Evolutionary conservation across 768 basidiomycete genomes (phyloP), one percentile per base, ranked within the genome.

Genomic region (Phlebiopsis flavidoalba): DNA sequence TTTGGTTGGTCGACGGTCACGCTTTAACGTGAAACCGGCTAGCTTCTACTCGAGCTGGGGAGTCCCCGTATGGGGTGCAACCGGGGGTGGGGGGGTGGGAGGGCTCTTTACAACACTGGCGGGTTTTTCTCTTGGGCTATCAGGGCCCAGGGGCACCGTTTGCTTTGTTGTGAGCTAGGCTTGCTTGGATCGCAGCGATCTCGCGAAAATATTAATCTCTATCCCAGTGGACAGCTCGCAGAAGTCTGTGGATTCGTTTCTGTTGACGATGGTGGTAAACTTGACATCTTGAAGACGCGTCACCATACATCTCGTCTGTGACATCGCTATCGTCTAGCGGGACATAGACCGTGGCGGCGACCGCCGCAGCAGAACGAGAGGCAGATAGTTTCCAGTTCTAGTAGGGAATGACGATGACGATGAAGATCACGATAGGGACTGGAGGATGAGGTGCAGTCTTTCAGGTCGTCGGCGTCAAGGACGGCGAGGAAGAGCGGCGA

Each of bases 111-210:
- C 97, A 54, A 82, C 87, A 8, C 65, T 90, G 12, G 87, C 88
- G 7, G 96, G 96, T 0, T 88, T 0, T 88, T 97, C 66, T 88
- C 91, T n/a, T 97, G 91, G 92, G 93, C 94, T 5, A 80, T 98
- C 55, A 83, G n/a, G n/a, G n/a, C 88, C 0, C 88, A 89, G 72
- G 95, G 96, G 93, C 87, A 3, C 95, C 95, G 2, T 96, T 93
- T 73, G 86, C 93, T 0, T 73, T 98, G 68, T n/a, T n/a, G 93
- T 95, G 64, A 51, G 85, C 75, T 17, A 4, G n/a, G 11, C 17
- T 19, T 36, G 5, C 8, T 43, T 43, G 40, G 8, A n/a, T n/a
- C n/a, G 40, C 40, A 43, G 12, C 3, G 11, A 43, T 43, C 2
- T 31, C 3, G 40, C 11, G n/a, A 22, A 26, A 8, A 40, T n/a